Percentiles rank a stretch among this genome's conserved stretches.
Evolutionary conservation across 1,284 basidiomycete species (phyloP).

Genomic region (Heimioporus punctisporus): DNA sequence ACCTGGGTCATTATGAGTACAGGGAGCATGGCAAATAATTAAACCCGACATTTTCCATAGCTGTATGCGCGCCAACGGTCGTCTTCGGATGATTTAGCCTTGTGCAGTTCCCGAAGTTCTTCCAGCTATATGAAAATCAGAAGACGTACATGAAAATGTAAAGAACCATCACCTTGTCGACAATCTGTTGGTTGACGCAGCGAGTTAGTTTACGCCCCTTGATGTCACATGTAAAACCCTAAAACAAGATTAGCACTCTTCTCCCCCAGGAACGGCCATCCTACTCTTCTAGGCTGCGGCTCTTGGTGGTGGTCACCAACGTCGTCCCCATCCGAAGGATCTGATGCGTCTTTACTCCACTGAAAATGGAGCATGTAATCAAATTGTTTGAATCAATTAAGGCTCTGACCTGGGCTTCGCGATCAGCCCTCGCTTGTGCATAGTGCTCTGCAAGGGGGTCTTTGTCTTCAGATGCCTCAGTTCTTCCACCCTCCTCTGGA

Average conservation of each 20-base stretch:
- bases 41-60: constrained; percentile 58
- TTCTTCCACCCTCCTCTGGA: constrained; percentile 4
- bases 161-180: constrained; percentile 56
- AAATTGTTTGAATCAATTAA: not conserved
- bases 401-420: constrained; percentile 41
- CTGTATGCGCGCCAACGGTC: constrained; percentile 64
- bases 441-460: constrained; percentile 71
- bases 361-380: constrained; percentile 2
- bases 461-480: constrained; percentile 11
- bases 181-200: constrained; percentile 65
- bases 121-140: constrained; percentile 47
- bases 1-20: constrained; percentile 39
- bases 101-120: constrained; percentile 62
- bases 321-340: constrained; percentile 23
- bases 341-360: constrained; percentile 26
- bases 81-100: constrained; percentile 54
- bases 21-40: not conserved
- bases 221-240: constrained; percentile 67
- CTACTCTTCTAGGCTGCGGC: constrained; percentile 15
- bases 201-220: constrained; percentile 34
- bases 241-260: not conserved
- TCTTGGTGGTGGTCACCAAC: not conserved
- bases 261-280: not conserved
- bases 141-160: not conserved
- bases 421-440: constrained; percentile 50